Evolutionary conservation across 2,329 filamentous ascomycete species (phyloP), one percentile per base, ranked within the genome.

Genomic region (Ophiosphaerella narmari): DNA sequence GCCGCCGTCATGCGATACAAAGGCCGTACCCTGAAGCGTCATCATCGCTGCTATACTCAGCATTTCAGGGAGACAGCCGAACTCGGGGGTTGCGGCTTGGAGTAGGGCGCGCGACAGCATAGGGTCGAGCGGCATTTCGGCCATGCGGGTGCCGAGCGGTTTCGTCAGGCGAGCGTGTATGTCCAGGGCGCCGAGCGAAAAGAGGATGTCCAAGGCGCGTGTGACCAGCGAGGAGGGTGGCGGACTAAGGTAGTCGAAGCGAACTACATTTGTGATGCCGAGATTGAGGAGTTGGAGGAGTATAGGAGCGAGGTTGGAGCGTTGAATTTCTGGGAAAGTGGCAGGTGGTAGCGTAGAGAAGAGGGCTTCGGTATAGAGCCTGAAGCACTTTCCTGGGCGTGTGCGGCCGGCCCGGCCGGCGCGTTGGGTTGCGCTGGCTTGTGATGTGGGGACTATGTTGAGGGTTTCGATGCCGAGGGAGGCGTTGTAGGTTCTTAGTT

Each of bases 1-100:
- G 59, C 90, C 87, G 33, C 85, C 88, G 21, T 92, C 87, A 60
- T 91, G 86, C 29, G 88, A 82, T 54, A 96, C 85, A 87, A 91
- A 97, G 0, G 96, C 82, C 39, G 84, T 87, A 4, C 90, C 89
- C 52, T 92, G 89, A 0, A 96, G 78, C 55, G 87, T 94, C 31
- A 90, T 89, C 93, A 99, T 97, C 13, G 94, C 92, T 5, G 93
- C 91, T 57, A 97, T 96, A 2, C 87, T 91, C 23, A 97, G 80
- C 44, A 97, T 88, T 72, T 97, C 93, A 67, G 85, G 87, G 11
- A 96, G 76, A 60, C 92, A 97, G 33, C 81, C 81, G 73, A 96
- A 95, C 0, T 82, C 79, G 2, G 59, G 52, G 18, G 46, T 46
- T 4, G 84, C 77, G 0, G 92, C 89, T 14, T 86, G 84, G 7